Base-by-base conservation (phyloP, 306 rosid genomes). In the Trifolium subterraneum region DNA sequence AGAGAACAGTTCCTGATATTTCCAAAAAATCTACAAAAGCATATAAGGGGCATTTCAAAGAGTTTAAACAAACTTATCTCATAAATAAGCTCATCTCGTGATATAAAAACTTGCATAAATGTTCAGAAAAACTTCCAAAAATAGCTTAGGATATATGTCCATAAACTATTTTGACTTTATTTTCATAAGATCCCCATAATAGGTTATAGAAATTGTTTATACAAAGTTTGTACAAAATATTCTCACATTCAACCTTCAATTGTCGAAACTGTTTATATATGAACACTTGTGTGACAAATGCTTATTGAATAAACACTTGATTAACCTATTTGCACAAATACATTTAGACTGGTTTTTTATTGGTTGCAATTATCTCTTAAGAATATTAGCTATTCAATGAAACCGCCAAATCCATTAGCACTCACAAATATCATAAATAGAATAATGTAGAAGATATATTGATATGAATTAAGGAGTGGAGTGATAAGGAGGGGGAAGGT, bases 11-110 rank as follows among this genome's bases (percentile, higher is more conserved):
- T 54, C 36, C 51, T 51, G 66, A 58, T 33, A 45, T 10, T 15
- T 68, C 16, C 25, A 55, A 55, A 22, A 27, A 44, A 55, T 42
- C 27, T 50, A 64, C 59, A 65, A 66, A 62, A 59, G 73, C 31
- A 71, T 64, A 10, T 3, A 33, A n/a, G 45, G 33, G 25, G 14
- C 8, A 6, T 62, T 62, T 33, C 4, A 11, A 62, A 62, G n/a
- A 64, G 69, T 20, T 64, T 19, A 64, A 10, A 36, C 23, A 19
- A 36, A 18, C 8, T 9, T 63, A 16, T 35, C 8, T 10, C 1
- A 13, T 22, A 55, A n/a, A n/a, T 18, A 38, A 35, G 11, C 27
- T 16, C 23, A 63, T 18, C 31, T 10, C 20, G 8, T 38, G 10
- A 18, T 22, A 10, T 64, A 35, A 63, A 12, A 27, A 64, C 29